Percentiles rank a stretch among this genome's conserved stretches.
phyloP scores from a whole-genome alignment of 371 early-diverging fungal genomes.

The Mucor irregularis region DNA sequence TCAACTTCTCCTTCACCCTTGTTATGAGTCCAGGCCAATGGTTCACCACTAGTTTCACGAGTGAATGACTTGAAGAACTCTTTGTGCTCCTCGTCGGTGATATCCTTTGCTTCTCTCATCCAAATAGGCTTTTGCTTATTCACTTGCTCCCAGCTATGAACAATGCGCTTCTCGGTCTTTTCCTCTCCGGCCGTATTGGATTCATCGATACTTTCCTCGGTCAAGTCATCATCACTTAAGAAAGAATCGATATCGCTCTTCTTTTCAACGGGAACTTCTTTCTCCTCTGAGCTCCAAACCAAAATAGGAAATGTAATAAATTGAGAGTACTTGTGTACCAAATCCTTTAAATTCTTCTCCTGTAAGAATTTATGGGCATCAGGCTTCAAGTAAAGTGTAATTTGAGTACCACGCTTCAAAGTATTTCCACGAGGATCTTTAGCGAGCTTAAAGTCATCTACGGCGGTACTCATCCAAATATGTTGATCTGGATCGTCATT shows the following conservation, averaged over 20 bases:
- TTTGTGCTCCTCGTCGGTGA: conserved; percentile 78
- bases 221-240: conserved; percentile 47
- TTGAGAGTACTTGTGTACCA: conserved; percentile 88
- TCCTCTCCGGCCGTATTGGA: too few species aligned
- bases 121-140: conserved; percentile 92
- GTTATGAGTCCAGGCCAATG: conserved; percentile 75
- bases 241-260: conserved; percentile 4
- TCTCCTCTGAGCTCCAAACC: conserved; percentile 63
- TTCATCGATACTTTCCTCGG: conserved; percentile 51
- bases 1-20: conserved; percentile 90
- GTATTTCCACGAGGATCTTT: conserved; percentile 88
- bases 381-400: conserved; percentile 87
- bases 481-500: conserved; percentile 77
- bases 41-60: conserved; percentile 62
- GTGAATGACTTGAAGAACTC: conserved; percentile 84
- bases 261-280: conserved; percentile 50
- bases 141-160: conserved; percentile 64
- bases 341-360: conserved; percentile 55
- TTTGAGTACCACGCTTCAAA: conserved; percentile 84
- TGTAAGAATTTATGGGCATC: conserved; percentile 86
- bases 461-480: conserved; percentile 84
- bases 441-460: conserved; percentile 80
- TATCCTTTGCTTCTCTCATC: conserved; percentile 80
- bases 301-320: conserved; percentile 95
- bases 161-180: conserved; percentile 49